phyloP scores from a whole-genome alignment of 2,329 filamentous ascomycete genomes.

The Didymella keratinophila region DNA sequence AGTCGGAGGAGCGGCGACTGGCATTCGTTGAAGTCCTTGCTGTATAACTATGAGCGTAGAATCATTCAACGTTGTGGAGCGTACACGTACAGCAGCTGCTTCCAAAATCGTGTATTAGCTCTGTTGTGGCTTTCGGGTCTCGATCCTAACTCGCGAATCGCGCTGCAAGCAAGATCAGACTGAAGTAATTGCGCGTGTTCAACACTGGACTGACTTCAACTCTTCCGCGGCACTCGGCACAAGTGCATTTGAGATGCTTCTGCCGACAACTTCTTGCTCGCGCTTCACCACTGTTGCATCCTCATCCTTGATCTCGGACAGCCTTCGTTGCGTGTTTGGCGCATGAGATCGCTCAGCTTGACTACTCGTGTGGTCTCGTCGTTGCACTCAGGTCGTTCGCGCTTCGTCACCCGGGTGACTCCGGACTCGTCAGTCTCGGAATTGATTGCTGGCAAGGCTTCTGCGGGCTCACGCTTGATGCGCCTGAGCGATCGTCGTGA shows the following conservation, averaged over 20 bases:
- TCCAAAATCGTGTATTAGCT: not conserved
- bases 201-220: not conserved
- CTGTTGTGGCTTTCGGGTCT: not conserved
- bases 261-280: not conserved
- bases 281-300: not conserved
- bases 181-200: not conserved
- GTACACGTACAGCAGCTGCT: not conserved
- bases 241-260: not conserved
- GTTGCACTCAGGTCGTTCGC: not conserved
- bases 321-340: too few relatives aligned
- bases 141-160: not conserved
- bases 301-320: not conserved
- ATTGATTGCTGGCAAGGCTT: not conserved
- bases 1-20: not conserved
- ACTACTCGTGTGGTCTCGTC: not conserved
- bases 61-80: not conserved
- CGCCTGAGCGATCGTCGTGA: not conserved
- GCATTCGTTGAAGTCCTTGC: not conserved
- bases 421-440: not conserved
- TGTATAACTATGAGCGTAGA: not conserved
- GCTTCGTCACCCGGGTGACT: not conserved
- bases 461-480: not conserved
- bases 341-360: not conserved
- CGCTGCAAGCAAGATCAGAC: not conserved
- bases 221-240: not conserved